Evolutionary conservation across 371 early-diverging fungal genomes (phyloP), one percentile per base, ranked within the genome.

Genomic region (Mortierella sp.): DNA sequence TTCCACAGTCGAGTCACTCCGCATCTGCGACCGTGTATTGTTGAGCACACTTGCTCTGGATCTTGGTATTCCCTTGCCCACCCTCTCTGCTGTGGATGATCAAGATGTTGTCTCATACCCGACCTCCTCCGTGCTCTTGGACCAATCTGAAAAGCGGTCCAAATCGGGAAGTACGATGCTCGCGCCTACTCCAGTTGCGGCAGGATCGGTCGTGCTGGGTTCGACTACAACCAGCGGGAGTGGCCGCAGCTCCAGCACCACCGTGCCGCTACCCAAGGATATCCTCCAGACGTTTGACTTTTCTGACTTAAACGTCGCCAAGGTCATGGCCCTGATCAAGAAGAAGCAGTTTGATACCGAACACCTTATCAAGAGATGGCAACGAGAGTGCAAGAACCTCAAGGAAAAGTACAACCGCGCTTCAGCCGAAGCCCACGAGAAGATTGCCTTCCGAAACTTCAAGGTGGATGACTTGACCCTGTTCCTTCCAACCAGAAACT

Each of bases 401-500:
- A 74, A 85, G 91, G 92, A 93, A 26, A 93, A 93, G 88, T 92
- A 93, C 72, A 80, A 75, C 69, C 86, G 86, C 44, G 81, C 88
- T 0, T 71, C 79, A 3, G 70, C 77, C 2, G 86, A 87, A 24
- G 81, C 89, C 3, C 87, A 86, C 72, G 93, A 93, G 48, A 92
- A 93, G 80, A 92, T 93, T 80, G 91, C 93, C 1, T 93, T 93
- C 83, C 88, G 91, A 74, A 93, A 93, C 69, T 96, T 96, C 79
- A 91, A 93, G 88, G 90, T 90, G 13, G 92, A 93, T 26, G 95
- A 95, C 75, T 82, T 96, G 34, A 94, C 93, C 11, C 81, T 96
- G 21, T 95, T 96, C 77, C 86, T 95, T 26, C 96, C 96, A 0
- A 94, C 95, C 8, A 88, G 94, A 10, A 93, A 95, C 74, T 92